Base-by-base conservation (phyloP, 176 grass and related monocot species). In the Oropetium thomaeum region DNA sequence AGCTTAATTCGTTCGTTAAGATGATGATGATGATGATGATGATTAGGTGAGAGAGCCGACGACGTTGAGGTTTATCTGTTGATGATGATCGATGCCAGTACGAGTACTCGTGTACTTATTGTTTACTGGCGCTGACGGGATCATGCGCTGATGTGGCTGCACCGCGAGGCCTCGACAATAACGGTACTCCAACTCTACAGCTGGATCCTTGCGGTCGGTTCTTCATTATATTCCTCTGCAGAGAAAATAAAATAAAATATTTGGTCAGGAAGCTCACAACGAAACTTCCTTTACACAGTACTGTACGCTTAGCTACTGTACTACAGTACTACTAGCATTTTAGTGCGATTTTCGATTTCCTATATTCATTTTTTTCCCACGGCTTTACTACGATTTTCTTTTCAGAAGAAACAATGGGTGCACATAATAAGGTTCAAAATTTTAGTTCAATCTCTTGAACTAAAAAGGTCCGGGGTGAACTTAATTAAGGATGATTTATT, bases 111-210 rank as follows among this genome's bases (percentile, higher is more conserved):
- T 25, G 25, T n/a, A 11, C 1, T 38, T 31, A 32, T 84, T 78
- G 43, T 84, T 84, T 84, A 79, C 29, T 38, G 67, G 15, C 7
- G 14, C 77, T 59, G n/a, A n/a, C 73, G 26, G 73, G 79, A 48
- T 71, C 79, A 78, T 62, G 74, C 79, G 26, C 57, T n/a, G 51
- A 59, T 47, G 47, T 22, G 39, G 17, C 51, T 69, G 76, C 37
- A 69, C 64, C 48, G 64, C 27, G 27, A 59, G 65, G 6, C 27
- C 7, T 28, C 54, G 49, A 57, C 77, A 69, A 5, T 77, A 77
- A 47, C 77, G 51, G 64, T 58, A 69, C 34, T 49, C 10, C 60
- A 10, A 45, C 45, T 69, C 52, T 59, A 69, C 77, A 79, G 65
- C 77, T 79, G 77, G 65, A 68, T 59, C 65, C 38, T 34, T 49